Conservation (phyloP, 768 basidiomycete genomes). For the Lentinula sp. region DNA sequence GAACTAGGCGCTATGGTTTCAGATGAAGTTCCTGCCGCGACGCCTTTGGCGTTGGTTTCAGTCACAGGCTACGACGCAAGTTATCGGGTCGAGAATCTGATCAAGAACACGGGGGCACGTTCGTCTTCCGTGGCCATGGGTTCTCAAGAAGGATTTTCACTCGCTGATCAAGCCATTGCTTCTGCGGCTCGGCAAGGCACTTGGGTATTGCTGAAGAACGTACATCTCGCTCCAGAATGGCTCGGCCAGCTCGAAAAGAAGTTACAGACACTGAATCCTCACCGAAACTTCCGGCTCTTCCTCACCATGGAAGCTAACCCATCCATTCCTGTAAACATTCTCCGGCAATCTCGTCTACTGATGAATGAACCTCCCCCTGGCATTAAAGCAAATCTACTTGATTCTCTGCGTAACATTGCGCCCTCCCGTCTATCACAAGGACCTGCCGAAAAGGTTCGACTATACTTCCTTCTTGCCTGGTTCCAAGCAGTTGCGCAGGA, state of each 20-base stretch:
- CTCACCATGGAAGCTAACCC: conserved; percentile 97
- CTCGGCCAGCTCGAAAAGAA: conserved; percentile 95
- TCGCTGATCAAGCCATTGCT: conserved; percentile 95
- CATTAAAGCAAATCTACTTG: conserved; percentile 91
- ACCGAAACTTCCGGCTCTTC: conserved; percentile 93
- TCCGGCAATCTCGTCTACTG: conserved; percentile 91
- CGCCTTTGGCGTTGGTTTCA: conserved; percentile 86
- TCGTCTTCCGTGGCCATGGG: conserved; percentile 97
- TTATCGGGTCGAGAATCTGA: conserved; percentile 86
- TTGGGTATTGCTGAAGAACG: conserved; percentile 97
- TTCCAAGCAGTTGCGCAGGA: conserved; percentile 99
- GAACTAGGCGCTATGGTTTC: conserved; percentile 74
- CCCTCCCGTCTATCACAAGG: conserved; percentile 72
- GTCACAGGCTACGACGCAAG: conserved; percentile 98
- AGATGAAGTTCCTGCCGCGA: conserved; percentile 72
- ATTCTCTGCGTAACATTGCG: conserved; percentile 74
- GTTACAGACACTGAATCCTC: conserved; percentile 83
- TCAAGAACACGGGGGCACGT: conserved; percentile 68
- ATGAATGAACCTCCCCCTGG: conserved; percentile 99
- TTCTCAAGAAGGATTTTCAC: conserved; percentile 92
- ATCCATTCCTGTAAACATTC: conserved; percentile 91
- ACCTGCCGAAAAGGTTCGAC: conserved; percentile 85
- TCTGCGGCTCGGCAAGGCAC: conserved; percentile 87
- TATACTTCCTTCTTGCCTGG: conserved; percentile 97
- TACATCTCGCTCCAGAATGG: conserved; percentile 94